Evolutionary conservation across 163 green algal genomes (phyloP), one percentile per base, ranked within the genome.

Genomic region (Volvox carteri): DNA sequence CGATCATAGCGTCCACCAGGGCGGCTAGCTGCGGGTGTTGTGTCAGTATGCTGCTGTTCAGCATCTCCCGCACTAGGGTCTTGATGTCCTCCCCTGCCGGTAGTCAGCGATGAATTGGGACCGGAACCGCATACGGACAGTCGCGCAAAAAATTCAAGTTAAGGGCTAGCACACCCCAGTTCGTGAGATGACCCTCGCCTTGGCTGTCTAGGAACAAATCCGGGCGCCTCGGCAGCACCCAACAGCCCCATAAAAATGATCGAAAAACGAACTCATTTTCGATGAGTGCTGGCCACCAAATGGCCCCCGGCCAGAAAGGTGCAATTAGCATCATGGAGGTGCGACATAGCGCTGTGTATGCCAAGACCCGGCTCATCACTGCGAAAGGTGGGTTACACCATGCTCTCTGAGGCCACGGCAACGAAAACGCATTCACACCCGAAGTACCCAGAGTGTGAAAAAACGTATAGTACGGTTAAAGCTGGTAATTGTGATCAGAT

Each of bases 361-460:
- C 4, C 0, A 85, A 18, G 0, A 54, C 54, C 1, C 76, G 18
- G 1, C 52, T 33, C 42, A 85, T 37, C 6, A 85, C 4, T 11
- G 54, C 14, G 30, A 85, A 85, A 8, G 76, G 76, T 28, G 76
- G 76, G 35, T 85, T 85, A 35, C 76, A 85, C 76, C 76, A 85
- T 1, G 52, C 30, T 0, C 0, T 37, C 21, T 25, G 2, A 8
- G 50, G 52, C 76, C 76, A 85, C 4, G 0, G 12, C 18, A 54
- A 42, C 0, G 76, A 33, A 35, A 72, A 85, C 0, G 50, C 76
- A 28, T 85, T 85, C 11, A 85, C 76, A 12, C 76, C 76, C 5
- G 37, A 35, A 28, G 37, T 72, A 18, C 52, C 35, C n/a, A 44
- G 44, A 19, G 76, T 73, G 11, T 72, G n/a, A 4, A 54, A 41